phyloP scores from a whole-genome alignment of 2,329 filamentous ascomycete genomes.

The Paecilomyces sp. region DNA sequence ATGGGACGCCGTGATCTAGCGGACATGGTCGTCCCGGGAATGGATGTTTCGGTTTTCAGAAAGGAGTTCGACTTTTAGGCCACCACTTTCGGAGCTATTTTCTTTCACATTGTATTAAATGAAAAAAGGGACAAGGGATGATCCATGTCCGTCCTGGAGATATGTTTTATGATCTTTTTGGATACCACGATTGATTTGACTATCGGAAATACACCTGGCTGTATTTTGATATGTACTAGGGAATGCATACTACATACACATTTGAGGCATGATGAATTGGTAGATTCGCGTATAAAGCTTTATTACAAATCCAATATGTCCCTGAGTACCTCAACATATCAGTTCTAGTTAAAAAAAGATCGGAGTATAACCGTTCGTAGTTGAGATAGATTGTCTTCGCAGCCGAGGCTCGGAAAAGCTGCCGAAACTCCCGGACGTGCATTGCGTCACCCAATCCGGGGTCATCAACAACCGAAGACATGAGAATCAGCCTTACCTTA shows the following conservation, averaged over 20 bases:
- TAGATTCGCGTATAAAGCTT: neutral
- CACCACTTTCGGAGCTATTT: neutral
- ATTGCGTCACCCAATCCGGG: neutral
- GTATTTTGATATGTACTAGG: neutral
- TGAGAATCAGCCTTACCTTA: neutral
- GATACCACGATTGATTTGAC: neutral
- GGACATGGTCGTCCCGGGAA: slow-evolving; percentile 78
- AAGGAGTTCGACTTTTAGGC: slow-evolving; percentile 78
- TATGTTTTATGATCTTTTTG: slow-evolving; percentile 4
- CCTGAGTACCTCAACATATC: too few species aligned
- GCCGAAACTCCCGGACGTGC: neutral
- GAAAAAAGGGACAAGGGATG: neutral
- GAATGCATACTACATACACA: neutral
- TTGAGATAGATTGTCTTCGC: neutral
- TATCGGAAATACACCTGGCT: neutral
- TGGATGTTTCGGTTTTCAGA: slow-evolving; percentile 84
- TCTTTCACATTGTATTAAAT: neutral
- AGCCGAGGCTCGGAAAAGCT: neutral
- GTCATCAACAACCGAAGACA: neutral
- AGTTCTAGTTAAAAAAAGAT: too few species aligned
- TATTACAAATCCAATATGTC: neutral
- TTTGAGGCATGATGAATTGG: neutral
- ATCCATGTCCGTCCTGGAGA: neutral
- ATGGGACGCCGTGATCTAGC: slow-evolving; percentile 86
- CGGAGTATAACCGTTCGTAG: too few species aligned